Conservation (phyloP, 2,329 filamentous ascomycete species). For the Ascomycota sp. region DNA sequence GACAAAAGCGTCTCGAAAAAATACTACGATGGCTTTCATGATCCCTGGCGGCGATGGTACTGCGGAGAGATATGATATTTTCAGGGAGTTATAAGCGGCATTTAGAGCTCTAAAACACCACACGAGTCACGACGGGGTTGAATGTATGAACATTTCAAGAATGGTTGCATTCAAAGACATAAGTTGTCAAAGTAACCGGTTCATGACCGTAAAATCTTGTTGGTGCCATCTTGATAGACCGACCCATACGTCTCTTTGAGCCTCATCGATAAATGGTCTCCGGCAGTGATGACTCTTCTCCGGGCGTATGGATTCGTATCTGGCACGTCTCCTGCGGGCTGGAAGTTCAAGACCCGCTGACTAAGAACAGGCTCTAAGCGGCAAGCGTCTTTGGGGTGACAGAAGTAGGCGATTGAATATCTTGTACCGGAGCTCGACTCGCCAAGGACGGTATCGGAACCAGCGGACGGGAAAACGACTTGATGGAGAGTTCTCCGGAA, state of each 20-base stretch:
- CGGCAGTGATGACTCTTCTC: slow-evolving; percentile 37
- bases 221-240: slow-evolving; percentile 23
- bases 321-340: slow-evolving; percentile 10
- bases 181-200: too few species aligned
- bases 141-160: background rate
- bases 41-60: slow-evolving; percentile 24
- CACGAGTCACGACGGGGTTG: background rate
- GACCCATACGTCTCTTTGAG: slow-evolving; percentile 36
- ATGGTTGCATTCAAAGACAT: background rate
- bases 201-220: background rate
- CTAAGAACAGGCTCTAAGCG: slow-evolving; percentile 39
- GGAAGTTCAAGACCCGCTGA: slow-evolving; percentile 26
- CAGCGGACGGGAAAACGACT: slow-evolving; percentile 44
- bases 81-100: background rate
- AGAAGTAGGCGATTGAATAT: slow-evolving; percentile 51
- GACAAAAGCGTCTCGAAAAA: slow-evolving; percentile 9
- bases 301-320: slow-evolving; percentile 27
- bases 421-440: slow-evolving; percentile 29
- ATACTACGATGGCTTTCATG: slow-evolving; percentile 14
- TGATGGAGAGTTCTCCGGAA: slow-evolving; percentile 77
- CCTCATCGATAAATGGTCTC: slow-evolving; percentile 41
- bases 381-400: slow-evolving; percentile 36
- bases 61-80: slow-evolving; percentile 17
- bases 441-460: slow-evolving; percentile 11
- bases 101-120: background rate